Base-by-base conservation (phyloP, 2,329 filamentous ascomycete species). In the Penicillium sp. region DNA sequence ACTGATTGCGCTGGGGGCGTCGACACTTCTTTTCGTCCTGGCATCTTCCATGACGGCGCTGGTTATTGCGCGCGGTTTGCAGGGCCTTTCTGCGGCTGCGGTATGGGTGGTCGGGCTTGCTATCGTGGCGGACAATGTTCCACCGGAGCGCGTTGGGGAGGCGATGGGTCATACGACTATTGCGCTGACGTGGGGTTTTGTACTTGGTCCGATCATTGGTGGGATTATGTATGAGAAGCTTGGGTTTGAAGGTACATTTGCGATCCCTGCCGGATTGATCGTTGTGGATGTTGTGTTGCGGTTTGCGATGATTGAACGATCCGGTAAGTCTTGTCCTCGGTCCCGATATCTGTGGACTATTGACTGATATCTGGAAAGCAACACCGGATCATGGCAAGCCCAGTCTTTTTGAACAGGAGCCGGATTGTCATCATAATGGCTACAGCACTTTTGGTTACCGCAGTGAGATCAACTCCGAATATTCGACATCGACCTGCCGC, bases 91-190 rank as follows among this genome's bases (percentile, higher is more conserved):
- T 28, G 80, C 75, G 2, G 81, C 79, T 0, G 76, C 83, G 6
- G 81, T 86, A 1, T 85, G 83, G 82, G 83, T 79, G 0, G 78
- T 83, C 25, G 81, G 82, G 2, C 68, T 85, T 16, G 81, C 83
- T 0, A 72, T 86, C 46, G 74, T 82, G 30, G 68, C 83, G 5
- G 83, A 86, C 62, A 85, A 80, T 1, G 82, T 86, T 3, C 78
- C 78, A 0, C 74, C 72, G 3, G 74, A 81, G 43, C 80, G 83
- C 30, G 61, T 86, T 36, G 83, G 84, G 2, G 81, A 81, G 56
- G 81, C 81, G 0, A 81, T 86, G 66, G 83, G 84, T 4, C 77
- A 66, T 51, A 65, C 72, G 14, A 68, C 69, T 2, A 69, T 71
- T 59, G 79, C 85, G 60, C 80, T 84, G 54, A 81, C 79, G 0